phyloP scores from a whole-genome alignment of 768 basidiomycete species.

The Lanmaoa pseudosensibilis region DNA sequence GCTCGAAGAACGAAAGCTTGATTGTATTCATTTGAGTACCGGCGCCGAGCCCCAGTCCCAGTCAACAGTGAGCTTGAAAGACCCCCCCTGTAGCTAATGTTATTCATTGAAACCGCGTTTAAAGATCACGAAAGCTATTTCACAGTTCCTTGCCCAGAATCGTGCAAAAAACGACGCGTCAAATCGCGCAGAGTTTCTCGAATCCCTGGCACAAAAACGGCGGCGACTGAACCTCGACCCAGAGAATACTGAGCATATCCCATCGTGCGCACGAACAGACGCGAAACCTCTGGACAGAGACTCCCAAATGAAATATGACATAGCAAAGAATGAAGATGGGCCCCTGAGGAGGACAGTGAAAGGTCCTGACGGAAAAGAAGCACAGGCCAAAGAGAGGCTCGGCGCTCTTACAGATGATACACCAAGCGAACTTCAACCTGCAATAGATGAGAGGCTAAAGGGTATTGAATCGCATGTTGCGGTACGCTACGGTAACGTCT shows the following conservation, averaged over 20 bases:
- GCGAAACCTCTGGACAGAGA: conserved; percentile 71
- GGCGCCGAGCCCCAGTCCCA: conserved; percentile 51
- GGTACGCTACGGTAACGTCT: conserved; percentile 64
- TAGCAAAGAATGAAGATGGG: conserved; percentile 81
- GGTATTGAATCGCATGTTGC: conserved; percentile 74
- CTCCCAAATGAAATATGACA: conserved; percentile 82
- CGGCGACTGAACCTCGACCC: conserved; percentile 40
- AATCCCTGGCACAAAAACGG: conserved; percentile 56
- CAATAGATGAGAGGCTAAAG: conserved; percentile 58
- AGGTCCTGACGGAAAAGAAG: conserved; percentile 17
- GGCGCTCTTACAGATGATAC: conserved; percentile 25
- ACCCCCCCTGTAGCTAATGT: neutral
- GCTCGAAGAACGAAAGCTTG: conserved; percentile 69
- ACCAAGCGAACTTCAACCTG: conserved; percentile 53
- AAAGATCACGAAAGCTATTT: conserved; percentile 71
- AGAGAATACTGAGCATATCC: conserved; percentile 31
- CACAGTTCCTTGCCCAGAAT: conserved; percentile 67
- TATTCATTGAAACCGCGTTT: conserved; percentile 7
- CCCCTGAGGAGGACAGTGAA: conserved; percentile 64
- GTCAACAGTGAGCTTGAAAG: conserved; percentile 51
- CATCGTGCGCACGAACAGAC: conserved; percentile 74
- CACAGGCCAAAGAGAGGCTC: conserved; percentile 10
- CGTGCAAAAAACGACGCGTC: conserved; percentile 73
- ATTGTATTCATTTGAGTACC: conserved; percentile 53
- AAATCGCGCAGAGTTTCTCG: conserved; percentile 73